Conservation (phyloP, 768 basidiomycete species). For the Sarcodon sp. region DNA sequence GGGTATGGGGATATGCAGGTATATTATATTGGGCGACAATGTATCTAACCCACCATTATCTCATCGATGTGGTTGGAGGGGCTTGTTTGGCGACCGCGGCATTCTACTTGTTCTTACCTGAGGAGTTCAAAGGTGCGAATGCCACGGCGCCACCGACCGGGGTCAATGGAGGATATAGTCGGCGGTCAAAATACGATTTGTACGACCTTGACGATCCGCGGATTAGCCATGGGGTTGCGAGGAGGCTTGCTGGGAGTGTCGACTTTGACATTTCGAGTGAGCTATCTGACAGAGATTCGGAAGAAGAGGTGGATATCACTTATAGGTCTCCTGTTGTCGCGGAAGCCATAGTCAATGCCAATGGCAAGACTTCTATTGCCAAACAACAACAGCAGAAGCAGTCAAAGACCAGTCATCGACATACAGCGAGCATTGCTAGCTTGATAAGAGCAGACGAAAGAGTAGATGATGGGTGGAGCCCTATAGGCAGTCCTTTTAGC, state of each 20-base stretch:
- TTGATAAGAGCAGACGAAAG: conserved; percentile 68
- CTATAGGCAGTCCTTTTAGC: conserved; percentile 44
- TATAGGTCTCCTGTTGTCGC: conserved; percentile 49
- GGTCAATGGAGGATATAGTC: conserved; percentile 14
- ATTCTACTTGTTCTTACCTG: conserved; percentile 85
- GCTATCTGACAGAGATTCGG: conserved; percentile 29
- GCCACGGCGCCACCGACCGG: conserved; percentile 40
- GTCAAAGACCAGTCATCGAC: conserved; percentile 41
- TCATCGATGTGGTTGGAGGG: conserved; percentile 94
- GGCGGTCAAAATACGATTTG: conserved; percentile 55
- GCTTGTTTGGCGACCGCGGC: conserved; percentile 78
- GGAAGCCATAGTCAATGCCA: conserved; percentile 19
- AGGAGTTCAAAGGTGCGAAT: conserved; percentile 49
- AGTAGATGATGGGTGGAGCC: conserved; percentile 78
- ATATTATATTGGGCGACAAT: conserved; percentile 96
- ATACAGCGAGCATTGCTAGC: conserved; percentile 79
- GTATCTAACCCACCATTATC: conserved; percentile 98
- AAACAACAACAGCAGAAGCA: conserved; percentile 9
- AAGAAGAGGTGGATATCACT: conserved; percentile 48
- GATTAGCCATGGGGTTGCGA: conserved; percentile 14
- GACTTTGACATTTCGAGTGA: conserved; percentile 48
- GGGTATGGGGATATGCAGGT: conserved; percentile 74
- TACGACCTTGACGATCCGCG: conserved; percentile 64
- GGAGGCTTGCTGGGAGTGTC: conserved; percentile 15
- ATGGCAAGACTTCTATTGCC: conserved; percentile 8